Percentiles rank a stretch among this genome's conserved stretches.
phyloP scores from a whole-genome alignment of 805 yeast species.

The Lachancea fermentati region DNA sequence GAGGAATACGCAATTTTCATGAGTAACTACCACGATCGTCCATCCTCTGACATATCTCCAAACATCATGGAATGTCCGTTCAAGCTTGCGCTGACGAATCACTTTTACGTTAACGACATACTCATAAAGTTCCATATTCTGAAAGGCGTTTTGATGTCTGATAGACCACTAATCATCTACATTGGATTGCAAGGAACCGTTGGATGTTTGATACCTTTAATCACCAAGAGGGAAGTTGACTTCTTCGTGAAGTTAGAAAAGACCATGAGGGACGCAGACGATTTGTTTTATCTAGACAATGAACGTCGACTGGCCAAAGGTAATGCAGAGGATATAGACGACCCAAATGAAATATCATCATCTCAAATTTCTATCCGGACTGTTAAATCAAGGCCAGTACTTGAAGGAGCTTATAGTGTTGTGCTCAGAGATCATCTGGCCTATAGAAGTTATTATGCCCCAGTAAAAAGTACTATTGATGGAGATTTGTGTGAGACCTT shows the following conservation, averaged over 20 bases:
- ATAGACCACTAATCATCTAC: slow-evolving; percentile 60
- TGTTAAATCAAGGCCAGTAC: slow-evolving; percentile 2
- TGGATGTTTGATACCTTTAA: slow-evolving; percentile 66
- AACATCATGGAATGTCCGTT: slow-evolving; percentile 35
- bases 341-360: slow-evolving; percentile 3
- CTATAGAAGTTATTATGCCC: slow-evolving; percentile 77
- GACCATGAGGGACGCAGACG: slow-evolving; percentile 32
- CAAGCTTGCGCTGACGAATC: slow-evolving; percentile 47
- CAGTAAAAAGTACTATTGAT: slow-evolving; percentile 70
- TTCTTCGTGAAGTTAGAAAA: slow-evolving; percentile 53
- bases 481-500: slow-evolving; percentile 79
- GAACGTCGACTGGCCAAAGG: slow-evolving; percentile 8
- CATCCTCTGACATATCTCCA: slow-evolving; percentile 7
- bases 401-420: slow-evolving; percentile 33
- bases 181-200: slow-evolving; percentile 78
- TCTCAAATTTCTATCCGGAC: slow-evolving; percentile 2
- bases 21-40: slow-evolving; percentile 21
- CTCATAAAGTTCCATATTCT: slow-evolving; percentile 54
- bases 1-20: slow-evolving; percentile 39
- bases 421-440: slow-evolving; percentile 62
- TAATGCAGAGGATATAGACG: slow-evolving; percentile 4
- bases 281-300: slow-evolving; percentile 12
- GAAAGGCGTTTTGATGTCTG: slow-evolving; percentile 32
- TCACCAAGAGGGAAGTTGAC: slow-evolving; percentile 54
- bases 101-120: slow-evolving; percentile 66